Base-by-base conservation (phyloP, 495 filamentous ascomycete genomes). In the Lindgomyces ingoldianus region DNA sequence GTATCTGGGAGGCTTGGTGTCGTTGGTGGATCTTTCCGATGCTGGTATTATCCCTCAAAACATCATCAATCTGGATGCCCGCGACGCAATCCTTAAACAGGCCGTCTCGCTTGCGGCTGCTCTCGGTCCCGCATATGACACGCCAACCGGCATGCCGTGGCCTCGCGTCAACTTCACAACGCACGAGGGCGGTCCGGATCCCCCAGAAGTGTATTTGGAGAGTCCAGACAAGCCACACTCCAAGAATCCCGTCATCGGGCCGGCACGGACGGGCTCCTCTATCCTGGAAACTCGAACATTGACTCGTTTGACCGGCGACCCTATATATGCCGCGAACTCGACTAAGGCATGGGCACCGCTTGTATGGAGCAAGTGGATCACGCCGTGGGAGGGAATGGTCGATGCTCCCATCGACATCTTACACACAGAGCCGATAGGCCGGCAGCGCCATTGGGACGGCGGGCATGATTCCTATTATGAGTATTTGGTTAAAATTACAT, bases 131-230 rank as follows among this genome's bases (percentile, higher is more conserved):
- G 65, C 72, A 6, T 75, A 68, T 60, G 68, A 71, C 57, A 71
- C 70, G 9, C 68, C 70, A 9, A 70, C 74, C 6, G 74, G 74
- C 2, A 64, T 75, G 62, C 65, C 71, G 19, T 75, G 68, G 68
- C 70, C 74, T 2, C 72, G 61, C 19, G 66, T 75, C 4, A 54
- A 75, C 62, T 74, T 75, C 55, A 64, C 18, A n/a, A 56, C 49
- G 0, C 47, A 61, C 1, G 14, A 57, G 42, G 72, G 71, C 8
- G 51, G 45, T 0, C 51, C 57, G 1, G 72, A 71, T 25, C 64
- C 69, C 12, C 55, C 66, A 0, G 55, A 36, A 16, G 53, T 69
- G 3, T 67, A 58, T 44, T 1, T 36, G 12, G 44, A 53, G 30
- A 22, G 65, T n/a, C 67, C 70, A 19, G 47, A 54, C n/a, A 70